Evolutionary conservation across 768 basidiomycete genomes (phyloP).

Genomic region (Russula lepida): DNA sequence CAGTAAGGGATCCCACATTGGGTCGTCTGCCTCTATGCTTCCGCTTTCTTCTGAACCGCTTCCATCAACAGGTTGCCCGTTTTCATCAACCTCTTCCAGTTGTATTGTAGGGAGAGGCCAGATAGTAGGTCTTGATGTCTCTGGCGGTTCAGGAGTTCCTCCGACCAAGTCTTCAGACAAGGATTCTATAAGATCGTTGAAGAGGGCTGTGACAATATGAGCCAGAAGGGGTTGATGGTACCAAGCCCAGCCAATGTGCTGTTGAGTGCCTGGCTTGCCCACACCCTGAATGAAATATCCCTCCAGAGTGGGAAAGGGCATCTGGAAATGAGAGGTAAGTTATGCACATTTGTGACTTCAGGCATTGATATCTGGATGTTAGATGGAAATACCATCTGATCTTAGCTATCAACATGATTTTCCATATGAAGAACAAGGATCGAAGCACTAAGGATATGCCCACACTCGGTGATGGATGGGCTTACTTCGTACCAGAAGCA

Average conservation of each 20-base stretch:
- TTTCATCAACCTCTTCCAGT: too few species aligned
- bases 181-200: too few species aligned
- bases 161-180: too few species aligned
- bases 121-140: too few species aligned
- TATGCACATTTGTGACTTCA: neutral
- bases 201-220: too few species aligned
- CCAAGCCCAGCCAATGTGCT: neutral
- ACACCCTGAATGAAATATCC: neutral
- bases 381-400: neutral
- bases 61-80: too few species aligned
- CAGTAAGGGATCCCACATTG: too few species aligned
- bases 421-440: neutral
- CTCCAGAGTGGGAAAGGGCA: neutral
- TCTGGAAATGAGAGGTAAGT: neutral
- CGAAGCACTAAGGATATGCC: neutral
- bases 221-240: neutral
- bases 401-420: neutral
- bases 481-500: neutral
- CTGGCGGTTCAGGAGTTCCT: too few species aligned
- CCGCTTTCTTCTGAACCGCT: too few species aligned
- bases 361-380: neutral
- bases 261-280: neutral
- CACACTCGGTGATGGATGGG: neutral
- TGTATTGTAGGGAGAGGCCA: too few species aligned
- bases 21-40: too few species aligned